Evolutionary conservation across 1,139 yeast species (phyloP).

Genomic region (Pichia sp.): DNA sequence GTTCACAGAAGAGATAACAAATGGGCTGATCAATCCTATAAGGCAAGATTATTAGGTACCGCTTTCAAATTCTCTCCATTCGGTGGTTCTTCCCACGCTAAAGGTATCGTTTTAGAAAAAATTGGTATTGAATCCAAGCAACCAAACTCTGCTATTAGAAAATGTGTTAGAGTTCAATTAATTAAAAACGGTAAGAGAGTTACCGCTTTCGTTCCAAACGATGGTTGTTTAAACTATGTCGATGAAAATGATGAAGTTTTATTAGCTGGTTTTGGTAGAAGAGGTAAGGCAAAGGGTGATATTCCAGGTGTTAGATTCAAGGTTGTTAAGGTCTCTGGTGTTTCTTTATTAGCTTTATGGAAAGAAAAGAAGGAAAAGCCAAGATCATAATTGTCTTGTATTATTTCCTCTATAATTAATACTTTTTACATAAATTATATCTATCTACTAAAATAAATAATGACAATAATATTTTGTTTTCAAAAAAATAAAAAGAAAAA

Average conservation of each 20-base stretch:
- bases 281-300: slow-evolving; percentile 99
- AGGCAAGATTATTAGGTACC: slow-evolving; percentile 98
- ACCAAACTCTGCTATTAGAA: slow-evolving; percentile 99
- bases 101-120: slow-evolving; percentile 99
- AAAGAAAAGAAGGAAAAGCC: slow-evolving; percentile 99
- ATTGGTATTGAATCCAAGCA: slow-evolving; percentile 99
- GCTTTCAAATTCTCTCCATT: slow-evolving; percentile 99
- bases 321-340: slow-evolving; percentile 99
- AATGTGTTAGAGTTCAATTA: slow-evolving; percentile 99
- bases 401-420: slow-evolving; percentile 4
- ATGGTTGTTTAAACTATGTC: slow-evolving; percentile 99
- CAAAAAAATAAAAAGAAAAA: no score
- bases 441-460: background rate
- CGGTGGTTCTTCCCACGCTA: slow-evolving; percentile 99
- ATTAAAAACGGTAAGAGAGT: slow-evolving; percentile 99
- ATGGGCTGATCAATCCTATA: slow-evolving; percentile 98
- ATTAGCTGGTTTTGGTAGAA: slow-evolving; percentile 99
- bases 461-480: no score
- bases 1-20: slow-evolving; percentile 99
- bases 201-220: slow-evolving; percentile 99
- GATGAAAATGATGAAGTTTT: slow-evolving; percentile 99
- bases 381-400: slow-evolving; percentile 66
- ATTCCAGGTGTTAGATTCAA: slow-evolving; percentile 99
- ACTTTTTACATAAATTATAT: background rate
- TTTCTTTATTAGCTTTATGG: slow-evolving; percentile 98